Evolutionary conservation across 1,139 yeast genomes (phyloP).

Genomic region (Kurtzmaniella quercitrusa): DNA sequence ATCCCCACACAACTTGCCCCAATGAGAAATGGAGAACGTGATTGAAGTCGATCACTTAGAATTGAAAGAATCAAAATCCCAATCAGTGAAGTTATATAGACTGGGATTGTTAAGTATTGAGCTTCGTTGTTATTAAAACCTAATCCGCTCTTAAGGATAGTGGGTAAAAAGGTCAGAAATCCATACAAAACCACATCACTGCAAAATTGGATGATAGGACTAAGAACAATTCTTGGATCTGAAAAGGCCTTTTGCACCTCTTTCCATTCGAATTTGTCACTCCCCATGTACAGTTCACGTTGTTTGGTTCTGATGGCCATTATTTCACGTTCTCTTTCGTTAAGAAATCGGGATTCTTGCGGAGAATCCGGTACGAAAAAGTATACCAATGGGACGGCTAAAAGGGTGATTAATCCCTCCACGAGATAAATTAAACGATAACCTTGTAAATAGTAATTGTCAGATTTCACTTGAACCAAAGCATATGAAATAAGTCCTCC

Average conservation of each 20-base stretch:
- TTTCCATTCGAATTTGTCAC: constrained; percentile 30
- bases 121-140: constrained; percentile 42
- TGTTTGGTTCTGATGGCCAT: constrained; percentile 22
- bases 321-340: constrained; percentile 18
- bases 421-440: constrained; percentile 34
- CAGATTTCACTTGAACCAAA: constrained; percentile 31
- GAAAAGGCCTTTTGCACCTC: constrained; percentile 34
- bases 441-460: constrained; percentile 21
- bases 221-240: constrained; percentile 37
- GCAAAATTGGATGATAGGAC: constrained; percentile 43
- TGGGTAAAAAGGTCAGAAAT: constrained; percentile 45
- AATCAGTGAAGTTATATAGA: constrained; percentile 40
- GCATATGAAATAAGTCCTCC: constrained; percentile 42
- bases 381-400: constrained; percentile 22
- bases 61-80: constrained; percentile 32
- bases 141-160: constrained; percentile 37
- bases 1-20: constrained; percentile 26
- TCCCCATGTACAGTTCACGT: constrained; percentile 23
- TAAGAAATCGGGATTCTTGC: constrained; percentile 15
- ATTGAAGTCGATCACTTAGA: constrained; percentile 35
- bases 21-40: constrained; percentile 18
- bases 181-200: constrained; percentile 45
- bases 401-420: constrained; percentile 26
- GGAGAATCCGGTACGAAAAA: constrained; percentile 20
- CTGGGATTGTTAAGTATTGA: constrained; percentile 48